A percentile compares a stretch with the other conserved stretches of the same genome.
phyloP scores from a whole-genome alignment of 2,329 filamentous ascomycete genomes.

The Mollisiaceae sp. region DNA sequence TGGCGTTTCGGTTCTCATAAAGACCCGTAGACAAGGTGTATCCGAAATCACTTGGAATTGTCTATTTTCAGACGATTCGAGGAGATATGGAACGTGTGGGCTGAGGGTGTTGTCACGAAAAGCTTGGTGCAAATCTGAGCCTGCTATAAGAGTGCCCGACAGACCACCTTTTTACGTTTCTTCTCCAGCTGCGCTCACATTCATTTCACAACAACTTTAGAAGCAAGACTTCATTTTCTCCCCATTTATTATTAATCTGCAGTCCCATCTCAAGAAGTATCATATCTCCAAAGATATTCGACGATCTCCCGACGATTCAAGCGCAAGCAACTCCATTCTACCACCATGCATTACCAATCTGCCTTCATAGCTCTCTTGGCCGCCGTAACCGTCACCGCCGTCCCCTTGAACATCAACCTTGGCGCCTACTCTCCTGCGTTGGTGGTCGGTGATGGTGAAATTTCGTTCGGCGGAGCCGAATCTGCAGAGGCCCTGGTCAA shows the following conservation, averaged over 20 bases:
- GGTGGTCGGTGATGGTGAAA: constrained; percentile 59
- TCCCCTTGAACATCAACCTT: constrained; percentile 57
- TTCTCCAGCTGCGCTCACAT: constrained; percentile 38
- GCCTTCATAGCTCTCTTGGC: constrained; percentile 28
- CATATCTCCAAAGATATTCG: neutral
- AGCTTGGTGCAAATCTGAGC: constrained; percentile 13
- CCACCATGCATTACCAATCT: constrained; percentile 32
- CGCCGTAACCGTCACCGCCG: constrained; percentile 42
- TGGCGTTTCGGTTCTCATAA: constrained; percentile 14
- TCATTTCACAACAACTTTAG: constrained; percentile 30
- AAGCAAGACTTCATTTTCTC: constrained; percentile 33
- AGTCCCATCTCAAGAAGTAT: constrained; percentile 19
- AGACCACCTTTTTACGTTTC: constrained; percentile 15
- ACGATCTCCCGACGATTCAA: constrained; percentile 13
- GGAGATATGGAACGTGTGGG: constrained; percentile 22
- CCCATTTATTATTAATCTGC: constrained; percentile 18
- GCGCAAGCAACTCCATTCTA: constrained; percentile 6
- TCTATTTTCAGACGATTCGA: constrained; percentile 17
- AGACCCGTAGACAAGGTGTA: neutral
- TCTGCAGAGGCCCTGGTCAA: constrained; percentile 48
- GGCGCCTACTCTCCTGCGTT: constrained; percentile 56
- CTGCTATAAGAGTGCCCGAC: constrained; percentile 20
- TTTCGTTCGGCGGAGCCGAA: constrained; percentile 50
- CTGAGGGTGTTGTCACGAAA: constrained; percentile 9
- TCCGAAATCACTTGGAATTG: neutral